Evolutionary conservation across 2,329 filamentous ascomycete genomes (phyloP), one percentile per base, ranked within the genome.

Genomic region (Claviceps purpurea): DNA sequence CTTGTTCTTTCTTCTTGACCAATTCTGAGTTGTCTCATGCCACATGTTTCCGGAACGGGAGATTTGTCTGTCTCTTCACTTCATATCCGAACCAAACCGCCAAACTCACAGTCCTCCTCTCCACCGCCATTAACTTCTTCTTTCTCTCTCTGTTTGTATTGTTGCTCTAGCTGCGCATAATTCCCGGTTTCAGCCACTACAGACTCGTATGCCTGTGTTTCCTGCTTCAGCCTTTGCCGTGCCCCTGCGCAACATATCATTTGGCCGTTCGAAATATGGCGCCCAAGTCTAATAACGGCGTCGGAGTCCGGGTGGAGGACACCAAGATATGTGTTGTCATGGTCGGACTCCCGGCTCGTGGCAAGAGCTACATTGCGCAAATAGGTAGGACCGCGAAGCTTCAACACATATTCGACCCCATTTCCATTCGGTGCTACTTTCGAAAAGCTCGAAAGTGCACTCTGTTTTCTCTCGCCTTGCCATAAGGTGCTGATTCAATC

Each of bases 251-350:
- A 56, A 26, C 26, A 26, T 49, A 24, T 48, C 45, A 38, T 54
- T 42, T 44, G 37, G 39, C 37, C 39, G 16, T 46, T 49, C 46
- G 55, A 56, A 65, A 57, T 49, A 76, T 76, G 73, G 66, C 72
- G 58, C 69, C 68, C 56, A 71, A 62, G 54, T 58, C 62, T 65
- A 73, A 75, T 74, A 83, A 83, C 67, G 82, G 85, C 59, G 72
- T 80, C 61, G 85, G 84, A 63, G 78, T 90, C 58, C 85, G 95
- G 87, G 87, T 87, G 62, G 91, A 97, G 75, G 89, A 96, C 70
- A 91, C 88, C 55, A 88, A 87, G 68, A 94, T 98, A 73, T 97
- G 91, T 69, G 90, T 98, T 58, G 89, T 98, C 62, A 97, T 98
- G 93, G 93, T 98, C 55, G 93, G 93, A 59, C 77, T 98, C 65